These are phyloP conservation scores for Coemansia javaensis DNA, from an alignment of 192 early-diverging fungal genomes.

Conservation along the genomic window DNA sequence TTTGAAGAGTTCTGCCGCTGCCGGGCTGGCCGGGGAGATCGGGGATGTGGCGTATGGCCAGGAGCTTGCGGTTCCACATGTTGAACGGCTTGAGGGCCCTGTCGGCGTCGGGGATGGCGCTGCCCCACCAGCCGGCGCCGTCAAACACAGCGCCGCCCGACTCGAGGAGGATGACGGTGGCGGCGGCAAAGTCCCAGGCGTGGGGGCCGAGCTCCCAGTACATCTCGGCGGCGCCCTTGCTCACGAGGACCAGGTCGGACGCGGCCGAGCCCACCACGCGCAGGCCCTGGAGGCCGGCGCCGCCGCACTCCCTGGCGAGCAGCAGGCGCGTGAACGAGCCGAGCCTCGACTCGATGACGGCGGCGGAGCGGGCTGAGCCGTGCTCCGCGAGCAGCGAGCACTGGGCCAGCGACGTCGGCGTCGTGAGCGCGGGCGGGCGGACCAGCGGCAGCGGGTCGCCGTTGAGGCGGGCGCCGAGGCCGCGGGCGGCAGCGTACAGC, in stretches of 20 bases:
- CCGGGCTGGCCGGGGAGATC: slow-evolving; percentile 27
- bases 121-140: slow-evolving; percentile 49
- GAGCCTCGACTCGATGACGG: slow-evolving; percentile 63
- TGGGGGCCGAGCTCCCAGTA: slow-evolving; percentile 88
- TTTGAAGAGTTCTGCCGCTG: slow-evolving; percentile 46
- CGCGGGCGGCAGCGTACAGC: slow-evolving; percentile 51
- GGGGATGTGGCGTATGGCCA: slow-evolving; percentile 29
- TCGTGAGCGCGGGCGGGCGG: slow-evolving; percentile 46
- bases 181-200: slow-evolving; percentile 86
- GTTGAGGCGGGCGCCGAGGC: slow-evolving; percentile 34
- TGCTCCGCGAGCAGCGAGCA: slow-evolving; percentile 82
- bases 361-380: slow-evolving; percentile 62
- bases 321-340: slow-evolving; percentile 64
- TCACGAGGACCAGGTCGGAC: slow-evolving; percentile 71
- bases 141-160: slow-evolving; percentile 75
- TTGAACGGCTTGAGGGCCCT: slow-evolving; percentile 16
- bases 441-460: slow-evolving; percentile 58
- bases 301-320: slow-evolving; percentile 44
- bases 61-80: slow-evolving; percentile 38
- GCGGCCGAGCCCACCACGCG: slow-evolving; percentile 75
- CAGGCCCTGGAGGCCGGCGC: slow-evolving; percentile 63
- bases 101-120: slow-evolving; percentile 11
- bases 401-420: slow-evolving; percentile 59
- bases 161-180: slow-evolving; percentile 75
- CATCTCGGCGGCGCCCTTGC: slow-evolving; percentile 75